Percentiles rank a stretch among this genome's conserved stretches.
Evolutionary conservation across 2,329 filamentous ascomycete genomes (phyloP).

Genomic region (Madurella fahalii): DNA sequence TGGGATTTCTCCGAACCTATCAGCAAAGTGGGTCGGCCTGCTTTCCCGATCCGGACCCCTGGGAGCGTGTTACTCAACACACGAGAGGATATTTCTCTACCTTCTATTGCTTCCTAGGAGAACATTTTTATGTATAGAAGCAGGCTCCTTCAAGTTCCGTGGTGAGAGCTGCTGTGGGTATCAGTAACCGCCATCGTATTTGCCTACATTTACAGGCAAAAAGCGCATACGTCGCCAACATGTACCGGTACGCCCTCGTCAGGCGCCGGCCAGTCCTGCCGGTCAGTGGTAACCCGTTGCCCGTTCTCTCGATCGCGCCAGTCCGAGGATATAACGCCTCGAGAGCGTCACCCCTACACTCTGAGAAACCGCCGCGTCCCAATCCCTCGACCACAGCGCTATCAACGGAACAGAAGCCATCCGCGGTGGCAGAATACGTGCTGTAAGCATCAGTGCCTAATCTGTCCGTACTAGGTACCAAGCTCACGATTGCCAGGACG

Average conservation of each 20-base stretch:
- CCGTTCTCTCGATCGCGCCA: neutral
- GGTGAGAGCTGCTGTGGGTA: no score
- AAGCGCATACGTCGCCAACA: neutral
- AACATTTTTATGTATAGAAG: no score
- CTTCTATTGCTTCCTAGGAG: no score
- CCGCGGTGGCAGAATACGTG: constrained; percentile 4
- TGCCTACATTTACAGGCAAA: no score
- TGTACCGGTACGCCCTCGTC: neutral
- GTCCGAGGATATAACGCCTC: neutral
- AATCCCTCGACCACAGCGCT: neutral
- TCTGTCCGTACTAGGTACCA: neutral
- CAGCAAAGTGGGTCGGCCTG: neutral
- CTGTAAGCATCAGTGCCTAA: neutral
- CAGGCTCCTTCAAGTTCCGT: no score
- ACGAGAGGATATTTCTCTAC: no score
- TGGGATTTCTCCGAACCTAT: neutral
- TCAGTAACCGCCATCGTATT: no score
- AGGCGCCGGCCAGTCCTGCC: neutral
- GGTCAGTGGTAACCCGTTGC: neutral
- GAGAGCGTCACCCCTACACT: neutral
- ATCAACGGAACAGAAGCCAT: constrained; percentile 1
- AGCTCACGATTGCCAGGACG: constrained; percentile 37
- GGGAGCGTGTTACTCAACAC: no score
- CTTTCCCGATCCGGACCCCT: neutral
- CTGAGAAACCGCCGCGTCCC: neutral